A percentile compares a stretch with the other conserved stretches of the same genome.
Conservation (phyloP, 768 basidiomycete species). For the Pluteus cervinus region DNA sequence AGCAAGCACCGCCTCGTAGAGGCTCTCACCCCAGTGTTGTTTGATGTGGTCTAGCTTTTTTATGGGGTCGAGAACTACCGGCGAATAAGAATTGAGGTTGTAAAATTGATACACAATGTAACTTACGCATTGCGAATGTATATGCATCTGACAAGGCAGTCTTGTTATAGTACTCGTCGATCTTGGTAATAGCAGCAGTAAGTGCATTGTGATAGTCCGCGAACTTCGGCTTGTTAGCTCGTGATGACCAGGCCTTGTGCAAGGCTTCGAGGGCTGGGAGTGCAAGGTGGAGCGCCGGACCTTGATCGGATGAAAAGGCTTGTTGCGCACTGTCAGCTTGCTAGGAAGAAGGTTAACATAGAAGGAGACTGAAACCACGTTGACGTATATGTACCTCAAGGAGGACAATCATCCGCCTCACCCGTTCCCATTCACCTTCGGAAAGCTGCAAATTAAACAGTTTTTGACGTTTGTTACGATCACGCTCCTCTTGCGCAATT, state of each 20-base stretch:
- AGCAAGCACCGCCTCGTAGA: neutral
- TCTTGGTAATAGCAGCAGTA: conserved; percentile 16
- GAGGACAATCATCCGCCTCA: conserved; percentile 12
- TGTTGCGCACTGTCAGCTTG: conserved; percentile 26
- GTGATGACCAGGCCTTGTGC: conserved; percentile 19
- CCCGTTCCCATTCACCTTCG: conserved; percentile 17
- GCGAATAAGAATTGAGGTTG: too few species aligned
- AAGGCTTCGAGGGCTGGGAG: conserved; percentile 27
- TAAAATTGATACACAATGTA: neutral
- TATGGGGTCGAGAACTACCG: neutral
- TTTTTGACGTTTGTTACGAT: conserved; percentile 17
- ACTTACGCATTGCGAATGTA: conserved; percentile 22
- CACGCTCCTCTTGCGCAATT: conserved; percentile 16
- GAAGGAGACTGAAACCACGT: neutral
- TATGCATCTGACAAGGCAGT: conserved; percentile 21
- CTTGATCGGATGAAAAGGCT: conserved; percentile 22
- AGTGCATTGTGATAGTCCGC: conserved; percentile 15
- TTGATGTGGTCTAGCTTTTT: neutral
- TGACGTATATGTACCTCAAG: conserved; percentile 13
- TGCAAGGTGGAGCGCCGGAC: conserved; percentile 19
- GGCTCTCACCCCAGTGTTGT: neutral
- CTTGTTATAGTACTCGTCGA: conserved; percentile 25
- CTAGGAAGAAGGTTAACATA: conserved; percentile 9
- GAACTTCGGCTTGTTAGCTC: conserved; percentile 11
- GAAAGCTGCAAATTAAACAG: conserved; percentile 13